phyloP scores from a whole-genome alignment of 768 basidiomycete genomes.

The Boletus barrowsii region DNA sequence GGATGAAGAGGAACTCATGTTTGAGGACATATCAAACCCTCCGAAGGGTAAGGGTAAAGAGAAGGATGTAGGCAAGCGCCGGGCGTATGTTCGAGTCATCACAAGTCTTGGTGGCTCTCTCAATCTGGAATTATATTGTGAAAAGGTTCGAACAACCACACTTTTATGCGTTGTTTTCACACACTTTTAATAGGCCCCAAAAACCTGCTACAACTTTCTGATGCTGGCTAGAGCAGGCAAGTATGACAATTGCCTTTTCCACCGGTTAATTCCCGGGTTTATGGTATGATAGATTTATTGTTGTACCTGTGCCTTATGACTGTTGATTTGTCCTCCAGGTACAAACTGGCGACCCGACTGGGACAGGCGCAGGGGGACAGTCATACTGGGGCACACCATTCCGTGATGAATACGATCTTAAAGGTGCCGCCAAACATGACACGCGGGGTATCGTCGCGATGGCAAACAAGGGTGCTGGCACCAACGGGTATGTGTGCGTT shows the following conservation, averaged over 20 bases:
- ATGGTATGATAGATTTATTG: slow-evolving; percentile 57
- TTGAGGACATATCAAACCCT: slow-evolving; percentile 83
- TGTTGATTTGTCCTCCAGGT: slow-evolving; percentile 47
- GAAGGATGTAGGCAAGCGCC: slow-evolving; percentile 85
- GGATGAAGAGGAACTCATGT: slow-evolving; percentile 99
- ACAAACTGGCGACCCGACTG: slow-evolving; percentile 98
- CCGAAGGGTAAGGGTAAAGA: slow-evolving; percentile 88
- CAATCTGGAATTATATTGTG: slow-evolving; percentile 84
- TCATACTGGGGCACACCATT: slow-evolving; percentile 96
- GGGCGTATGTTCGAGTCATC: slow-evolving; percentile 94
- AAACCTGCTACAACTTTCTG: slow-evolving; percentile 98
- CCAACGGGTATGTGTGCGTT: slow-evolving; percentile 63
- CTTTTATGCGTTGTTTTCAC: background rate
- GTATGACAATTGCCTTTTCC: slow-evolving; percentile 88
- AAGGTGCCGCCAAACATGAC: slow-evolving; percentile 86
- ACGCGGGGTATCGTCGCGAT: slow-evolving; percentile 83
- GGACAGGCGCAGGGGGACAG: slow-evolving; percentile 90
- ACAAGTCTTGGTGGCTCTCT: slow-evolving; percentile 89
- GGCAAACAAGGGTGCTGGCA: slow-evolving; percentile 92
- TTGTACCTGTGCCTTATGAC: background rate
- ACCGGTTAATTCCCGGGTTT: slow-evolving; percentile 90
- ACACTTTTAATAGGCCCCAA: slow-evolving; percentile 68
- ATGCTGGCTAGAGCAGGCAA: slow-evolving; percentile 89
- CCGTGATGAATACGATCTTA: slow-evolving; percentile 88
- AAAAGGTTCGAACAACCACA: slow-evolving; percentile 53